Evolutionary conservation across 2,329 filamentous ascomycete species (phyloP), one percentile per base, ranked within the genome.

Genomic region (Nothophoma quercina): DNA sequence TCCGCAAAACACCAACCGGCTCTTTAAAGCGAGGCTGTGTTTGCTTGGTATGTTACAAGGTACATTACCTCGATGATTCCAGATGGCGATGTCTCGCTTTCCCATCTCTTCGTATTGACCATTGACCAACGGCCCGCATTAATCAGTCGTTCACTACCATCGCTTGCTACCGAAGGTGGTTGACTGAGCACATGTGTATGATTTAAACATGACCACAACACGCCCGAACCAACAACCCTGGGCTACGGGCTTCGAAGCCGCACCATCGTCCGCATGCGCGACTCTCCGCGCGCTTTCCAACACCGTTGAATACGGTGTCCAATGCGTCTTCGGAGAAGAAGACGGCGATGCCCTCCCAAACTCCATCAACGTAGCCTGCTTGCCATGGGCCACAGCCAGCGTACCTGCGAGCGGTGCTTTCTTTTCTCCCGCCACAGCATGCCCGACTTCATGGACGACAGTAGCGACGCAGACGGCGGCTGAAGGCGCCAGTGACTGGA

Each of bases 281-380:
- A 65, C 64, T 0, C 56, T 65, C 6, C 61, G 59, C 39, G 59
- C 52, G 12, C 32, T 55, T 30, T 33, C 41, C 26, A 54, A 51
- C 35, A 47, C 35, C 8, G 44, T 63, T 6, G 50, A 59, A 13
- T 96, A 92, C 91, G 92, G 92, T 0, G 93, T 96, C 72, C 91
- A 89, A 0, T 91, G 91, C 18, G 77, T 93, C n/a, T 96, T 96
- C 65, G 81, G 86, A 49, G 86, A 85, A 61, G 77, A 86, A 22
- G 96, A 96, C 62, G 91, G 90, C 12, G 59, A 55, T 2, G 33
- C 58, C 2, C 90, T 91, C 6, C 91, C 92, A 0, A 96, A 96
- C 62, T 76, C 96, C 8, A 90, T 96, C 60, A 90, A 96, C 69
- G 81, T 59, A 1, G 62, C 58, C 2, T 67, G 62, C 34, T 48